Conservation (phyloP, 768 basidiomycete genomes). For the Coprinopsis sp. region DNA sequence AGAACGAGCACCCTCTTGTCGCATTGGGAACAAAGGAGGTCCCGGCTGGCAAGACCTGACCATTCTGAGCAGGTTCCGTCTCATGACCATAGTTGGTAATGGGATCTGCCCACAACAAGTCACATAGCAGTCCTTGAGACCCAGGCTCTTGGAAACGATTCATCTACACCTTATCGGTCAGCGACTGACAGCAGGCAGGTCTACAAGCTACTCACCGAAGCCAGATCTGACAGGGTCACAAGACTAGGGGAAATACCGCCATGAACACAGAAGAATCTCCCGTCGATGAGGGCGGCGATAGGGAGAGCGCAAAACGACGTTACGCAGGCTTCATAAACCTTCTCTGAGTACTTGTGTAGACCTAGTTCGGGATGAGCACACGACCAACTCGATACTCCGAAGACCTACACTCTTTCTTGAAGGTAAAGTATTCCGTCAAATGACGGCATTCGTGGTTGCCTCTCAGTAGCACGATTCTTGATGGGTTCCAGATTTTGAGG, state of each 20-base stretch:
- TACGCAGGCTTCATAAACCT: slow-evolving; percentile 90
- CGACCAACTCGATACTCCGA: neutral
- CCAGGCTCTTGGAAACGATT: slow-evolving; percentile 94
- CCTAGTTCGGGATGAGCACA: slow-evolving; percentile 38
- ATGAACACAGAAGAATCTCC: slow-evolving; percentile 96
- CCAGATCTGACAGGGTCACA: slow-evolving; percentile 63
- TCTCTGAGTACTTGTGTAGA: slow-evolving; percentile 83
- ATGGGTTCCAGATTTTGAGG: slow-evolving; percentile 88
- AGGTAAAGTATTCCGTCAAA: slow-evolving; percentile 96
- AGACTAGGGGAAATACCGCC: slow-evolving; percentile 92
- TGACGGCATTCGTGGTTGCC: slow-evolving; percentile 98
- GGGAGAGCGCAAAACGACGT: slow-evolving; percentile 89
- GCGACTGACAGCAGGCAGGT: neutral
- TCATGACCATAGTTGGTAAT: slow-evolving; percentile 86
- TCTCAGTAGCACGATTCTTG: slow-evolving; percentile 75
- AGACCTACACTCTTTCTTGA: slow-evolving; percentile 88
- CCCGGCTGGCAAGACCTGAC: slow-evolving; percentile 51
- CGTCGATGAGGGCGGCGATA: slow-evolving; percentile 86
- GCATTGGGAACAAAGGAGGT: slow-evolving; percentile 74
- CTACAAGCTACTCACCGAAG: slow-evolving; percentile 12
- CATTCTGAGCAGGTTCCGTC: slow-evolving; percentile 45
- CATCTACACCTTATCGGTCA: slow-evolving; percentile 43
- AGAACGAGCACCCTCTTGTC: slow-evolving; percentile 87
- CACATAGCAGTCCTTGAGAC: slow-evolving; percentile 86
- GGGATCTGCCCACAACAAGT: slow-evolving; percentile 95